Evolutionary conservation across 1,284 basidiomycete species (phyloP), one percentile per base, ranked within the genome.

Genomic region (Fistulina hepatica): DNA sequence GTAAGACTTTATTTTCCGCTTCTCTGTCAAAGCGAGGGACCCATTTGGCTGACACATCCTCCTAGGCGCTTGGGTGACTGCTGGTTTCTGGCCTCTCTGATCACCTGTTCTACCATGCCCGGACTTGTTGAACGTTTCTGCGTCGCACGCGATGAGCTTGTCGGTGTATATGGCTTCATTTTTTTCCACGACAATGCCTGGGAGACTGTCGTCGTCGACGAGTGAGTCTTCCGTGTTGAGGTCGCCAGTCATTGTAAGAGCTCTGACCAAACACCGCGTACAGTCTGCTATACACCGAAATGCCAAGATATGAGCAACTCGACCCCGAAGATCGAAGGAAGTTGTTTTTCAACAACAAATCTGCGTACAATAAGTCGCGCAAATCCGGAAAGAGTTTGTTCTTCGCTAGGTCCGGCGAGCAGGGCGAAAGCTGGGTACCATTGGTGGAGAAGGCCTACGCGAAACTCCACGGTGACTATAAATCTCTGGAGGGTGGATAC

Each of bases 371-470:
- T 25, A 25, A n/a, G 24, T 25, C 24, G 24, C 27, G n/a, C n/a
- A 6, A 12, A 30, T 63, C 61, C 16, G 63, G 64, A 5, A 69
- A 69, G 41, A 59, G 56, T 11, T 50, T 73, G n/a, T 69, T 66
- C 43, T 74, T 71, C 46, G 67, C 70, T 0, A 60, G 57, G 24
- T 70, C 67, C 6, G 64, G 61, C 3, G 58, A 58, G 2, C 51
- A 63, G 27, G 61, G 60, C 25, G 69, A 71, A 42, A 71, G 67
- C 5, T 72, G 69, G 69, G 69, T 73, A 5, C 67, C 71, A 3
- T 51, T 73, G 10, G 59, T 72, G 13, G 71, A 73, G 48, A 73
- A 74, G 48, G 71, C 71, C 3, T 74, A 64, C 44, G 71, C 71
- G 0, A 72, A 72, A 46, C 46, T 72, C 3, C 65, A 71, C 46